Conservation (phyloP, 345 rosid species). For the Carallia pectinifolia region DNA sequence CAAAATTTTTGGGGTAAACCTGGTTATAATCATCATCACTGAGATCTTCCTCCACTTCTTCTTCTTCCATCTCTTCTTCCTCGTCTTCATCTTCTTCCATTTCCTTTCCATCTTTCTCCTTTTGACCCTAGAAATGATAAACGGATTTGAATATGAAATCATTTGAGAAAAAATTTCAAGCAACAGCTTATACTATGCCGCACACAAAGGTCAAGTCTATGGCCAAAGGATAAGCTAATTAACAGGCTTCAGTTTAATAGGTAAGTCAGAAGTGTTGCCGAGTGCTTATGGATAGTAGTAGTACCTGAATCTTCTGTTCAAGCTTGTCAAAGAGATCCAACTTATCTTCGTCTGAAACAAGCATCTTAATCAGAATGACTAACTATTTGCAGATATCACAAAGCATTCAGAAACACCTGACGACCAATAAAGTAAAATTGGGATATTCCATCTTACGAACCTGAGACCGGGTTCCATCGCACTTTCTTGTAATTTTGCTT, state of each 20-base stretch:
- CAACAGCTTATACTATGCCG: not conserved
- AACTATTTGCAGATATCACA: not conserved
- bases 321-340: slow-evolving; percentile 44
- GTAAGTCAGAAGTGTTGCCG: not conserved
- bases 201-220: not conserved
- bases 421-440: not conserved
- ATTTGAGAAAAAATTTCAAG: not conserved
- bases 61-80: slow-evolving; percentile 26
- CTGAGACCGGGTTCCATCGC: slow-evolving; percentile 44
- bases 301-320: slow-evolving; percentile 41
- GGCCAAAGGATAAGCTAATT: not conserved
- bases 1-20: slow-evolving; percentile 25
- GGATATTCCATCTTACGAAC: slow-evolving; percentile 24
- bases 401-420: not conserved
- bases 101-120: slow-evolving; percentile 39
- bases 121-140: slow-evolving; percentile 28
- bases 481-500: slow-evolving; percentile 34
- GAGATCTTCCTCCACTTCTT: slow-evolving; percentile 34
- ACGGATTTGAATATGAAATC: not conserved
- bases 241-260: not conserved
- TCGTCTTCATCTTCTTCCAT: slow-evolving; percentile 36
- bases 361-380: slow-evolving; percentile 15
- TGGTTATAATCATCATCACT: slow-evolving; percentile 54
- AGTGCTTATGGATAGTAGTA: not conserved
- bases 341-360: slow-evolving; percentile 30